Evolutionary conservation across 768 basidiomycete genomes (phyloP), one percentile per base, ranked within the genome.

Genomic region (Suillus ampliporus): DNA sequence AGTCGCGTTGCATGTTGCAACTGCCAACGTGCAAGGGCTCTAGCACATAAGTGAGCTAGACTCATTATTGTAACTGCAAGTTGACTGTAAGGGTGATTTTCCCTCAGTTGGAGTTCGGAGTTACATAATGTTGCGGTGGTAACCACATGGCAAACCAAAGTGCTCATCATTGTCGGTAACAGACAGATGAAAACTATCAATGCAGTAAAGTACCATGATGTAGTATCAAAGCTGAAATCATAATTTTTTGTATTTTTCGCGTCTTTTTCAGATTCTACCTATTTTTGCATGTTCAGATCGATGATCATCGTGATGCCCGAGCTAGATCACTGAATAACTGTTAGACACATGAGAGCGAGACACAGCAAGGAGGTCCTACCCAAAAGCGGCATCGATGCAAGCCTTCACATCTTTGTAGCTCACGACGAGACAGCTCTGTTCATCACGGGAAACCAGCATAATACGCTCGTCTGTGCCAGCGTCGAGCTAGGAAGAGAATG

Each of bases 381-480:
- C 82, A 73, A 95, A 97, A 10, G 95, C 91, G 4, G 87, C 83
- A 57, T 95, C 89, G 43, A 97, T 83, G 72, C 92, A 96, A 3
- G 84, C 73, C 77, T 92, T 96, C 78, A 98, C 84, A 59, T 97
- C 95, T 74, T 90, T 91, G 78, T 95, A 97, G 72, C 87, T 92
- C 44, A 97, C 95, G 10, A 97, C 92, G 17, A 98, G 83, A 73
- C 95, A 97, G 70, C 90, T 95, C 79, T 97, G 96, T 73, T 99
- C 97, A 73, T 99, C 97, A 51, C 97, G 83, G 7, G 95, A 89
- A 31, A 97, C 88, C 28, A 99, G 84, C 95, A 98, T 97, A 66
- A 99, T 82, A 65, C 89, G 89, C 74, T 99, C 97, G 48, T 99
- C 97, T 15, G 90, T 86, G 7, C 96, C 97, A 9, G 90, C 89